Evolutionary conservation across 1,284 basidiomycete species (phyloP).

Genomic region (Athelia psychrophila): DNA sequence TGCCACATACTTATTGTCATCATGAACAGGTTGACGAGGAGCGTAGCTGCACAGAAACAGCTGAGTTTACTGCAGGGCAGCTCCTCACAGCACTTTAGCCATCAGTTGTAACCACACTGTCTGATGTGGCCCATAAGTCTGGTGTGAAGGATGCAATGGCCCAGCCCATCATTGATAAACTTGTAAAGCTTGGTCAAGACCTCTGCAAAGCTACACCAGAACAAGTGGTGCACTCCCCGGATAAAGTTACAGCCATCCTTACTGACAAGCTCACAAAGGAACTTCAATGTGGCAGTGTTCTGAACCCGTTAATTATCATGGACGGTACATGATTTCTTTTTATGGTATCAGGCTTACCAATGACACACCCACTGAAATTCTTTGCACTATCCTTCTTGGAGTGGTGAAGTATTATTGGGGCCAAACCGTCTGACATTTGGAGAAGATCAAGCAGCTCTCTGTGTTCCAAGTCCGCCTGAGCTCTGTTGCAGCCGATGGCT

Average conservation of each 20-base stretch:
- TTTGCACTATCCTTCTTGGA: too few species aligned
- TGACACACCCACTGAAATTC: too few species aligned
- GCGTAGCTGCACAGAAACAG: conserved; percentile 11
- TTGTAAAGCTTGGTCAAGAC: not conserved
- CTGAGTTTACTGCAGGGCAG: conserved; percentile 8
- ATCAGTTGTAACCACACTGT: conserved; percentile 9
- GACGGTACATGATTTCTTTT: too few species aligned
- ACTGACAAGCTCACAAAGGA: not conserved
- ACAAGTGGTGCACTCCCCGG: not conserved
- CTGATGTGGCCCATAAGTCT: conserved; percentile 1
- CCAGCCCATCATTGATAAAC: not conserved
- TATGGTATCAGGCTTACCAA: too few species aligned
- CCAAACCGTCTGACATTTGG: too few species aligned
- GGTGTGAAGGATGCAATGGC: conserved; percentile 5
- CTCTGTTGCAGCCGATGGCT: too few species aligned
- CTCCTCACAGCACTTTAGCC: conserved; percentile 3
- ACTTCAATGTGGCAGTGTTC: not conserved
- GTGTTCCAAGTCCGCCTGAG: too few species aligned
- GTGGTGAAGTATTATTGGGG: too few species aligned
- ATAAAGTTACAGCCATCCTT: not conserved
- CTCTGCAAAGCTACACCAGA: not conserved
- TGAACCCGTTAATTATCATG: not conserved
- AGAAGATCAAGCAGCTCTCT: too few species aligned
- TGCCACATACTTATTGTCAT: not conserved
- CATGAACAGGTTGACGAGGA: conserved; percentile 6